Conservation (phyloP, 1,284 basidiomycete species). For the Cryptococcus sp. region DNA sequence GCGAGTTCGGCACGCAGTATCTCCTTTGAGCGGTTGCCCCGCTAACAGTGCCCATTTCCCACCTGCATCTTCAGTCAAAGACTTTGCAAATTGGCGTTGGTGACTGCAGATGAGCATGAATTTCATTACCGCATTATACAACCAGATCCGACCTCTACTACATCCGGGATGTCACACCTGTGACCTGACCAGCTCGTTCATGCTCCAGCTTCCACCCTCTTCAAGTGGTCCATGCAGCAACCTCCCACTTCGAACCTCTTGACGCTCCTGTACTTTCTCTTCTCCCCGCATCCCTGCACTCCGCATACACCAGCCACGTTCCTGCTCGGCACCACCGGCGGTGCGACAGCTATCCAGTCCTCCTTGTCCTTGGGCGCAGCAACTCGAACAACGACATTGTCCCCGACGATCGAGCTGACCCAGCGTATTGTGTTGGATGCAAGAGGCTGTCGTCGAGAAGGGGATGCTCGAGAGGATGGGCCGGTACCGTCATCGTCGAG, state of each 20-base stretch:
- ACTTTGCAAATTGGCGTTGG: too few relatives aligned
- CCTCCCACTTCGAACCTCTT: conserved; percentile 53
- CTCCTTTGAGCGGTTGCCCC: too few relatives aligned
- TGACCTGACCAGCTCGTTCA: too few relatives aligned
- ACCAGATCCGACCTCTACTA: too few relatives aligned
- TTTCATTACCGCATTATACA: too few relatives aligned
- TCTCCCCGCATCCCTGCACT: conserved; percentile 50
- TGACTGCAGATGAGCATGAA: too few relatives aligned
- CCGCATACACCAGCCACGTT: conserved; percentile 42
- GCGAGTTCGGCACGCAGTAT: too few relatives aligned
- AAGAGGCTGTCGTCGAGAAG: conserved; percentile 49
- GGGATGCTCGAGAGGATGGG: conserved; percentile 52
- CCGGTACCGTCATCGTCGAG: conserved; percentile 48
- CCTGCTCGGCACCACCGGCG: not conserved
- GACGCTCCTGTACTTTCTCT: conserved; percentile 55
- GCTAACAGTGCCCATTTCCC: too few relatives aligned
- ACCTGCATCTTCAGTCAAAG: too few relatives aligned
- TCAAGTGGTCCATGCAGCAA: conserved; percentile 52
- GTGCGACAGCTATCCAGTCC: conserved; percentile 17
- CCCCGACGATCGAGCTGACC: conserved; percentile 13
- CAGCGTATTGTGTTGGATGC: conserved; percentile 45
- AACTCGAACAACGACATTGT: conserved; percentile 16
- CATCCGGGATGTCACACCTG: too few relatives aligned
- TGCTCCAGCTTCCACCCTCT: conserved; percentile 24
- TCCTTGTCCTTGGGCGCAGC: conserved; percentile 30